phyloP scores from a whole-genome alignment of 2,329 filamentous ascomycete species.

The Thelonectria olida region DNA sequence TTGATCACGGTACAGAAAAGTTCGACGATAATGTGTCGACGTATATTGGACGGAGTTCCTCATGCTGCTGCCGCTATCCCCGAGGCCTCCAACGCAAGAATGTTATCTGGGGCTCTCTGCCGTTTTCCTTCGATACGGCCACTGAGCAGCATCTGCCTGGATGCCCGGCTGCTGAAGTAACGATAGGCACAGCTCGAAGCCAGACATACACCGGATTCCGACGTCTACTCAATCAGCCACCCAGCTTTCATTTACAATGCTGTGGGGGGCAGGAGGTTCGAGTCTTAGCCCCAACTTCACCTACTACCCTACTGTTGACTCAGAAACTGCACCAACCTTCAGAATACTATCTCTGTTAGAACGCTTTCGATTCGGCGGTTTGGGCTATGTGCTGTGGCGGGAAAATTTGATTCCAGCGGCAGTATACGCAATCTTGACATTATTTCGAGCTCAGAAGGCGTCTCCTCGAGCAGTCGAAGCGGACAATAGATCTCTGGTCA shows the following conservation, averaged over 20 bases:
- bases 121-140: neutral
- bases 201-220: conserved; percentile 1
- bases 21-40: too few species aligned
- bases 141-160: conserved; percentile 2
- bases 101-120: neutral
- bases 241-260: neutral
- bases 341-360: conserved; percentile 1
- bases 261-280: neutral
- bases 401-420: neutral
- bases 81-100: neutral
- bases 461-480: conserved; percentile 2
- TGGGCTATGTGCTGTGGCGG: neutral
- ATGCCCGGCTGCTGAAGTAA: neutral
- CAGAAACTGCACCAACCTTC: neutral
- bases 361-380: neutral
- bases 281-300: neutral
- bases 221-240: neutral
- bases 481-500: neutral
- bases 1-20: too few species aligned
- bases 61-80: neutral
- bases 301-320: conserved; percentile 9
- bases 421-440: conserved; percentile 1
- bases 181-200: neutral
- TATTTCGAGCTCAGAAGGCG: conserved; percentile 1
- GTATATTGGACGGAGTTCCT: neutral